Conservation (phyloP, 2,329 filamentous ascomycete species). For the Chaetomiaceae sp. region DNA sequence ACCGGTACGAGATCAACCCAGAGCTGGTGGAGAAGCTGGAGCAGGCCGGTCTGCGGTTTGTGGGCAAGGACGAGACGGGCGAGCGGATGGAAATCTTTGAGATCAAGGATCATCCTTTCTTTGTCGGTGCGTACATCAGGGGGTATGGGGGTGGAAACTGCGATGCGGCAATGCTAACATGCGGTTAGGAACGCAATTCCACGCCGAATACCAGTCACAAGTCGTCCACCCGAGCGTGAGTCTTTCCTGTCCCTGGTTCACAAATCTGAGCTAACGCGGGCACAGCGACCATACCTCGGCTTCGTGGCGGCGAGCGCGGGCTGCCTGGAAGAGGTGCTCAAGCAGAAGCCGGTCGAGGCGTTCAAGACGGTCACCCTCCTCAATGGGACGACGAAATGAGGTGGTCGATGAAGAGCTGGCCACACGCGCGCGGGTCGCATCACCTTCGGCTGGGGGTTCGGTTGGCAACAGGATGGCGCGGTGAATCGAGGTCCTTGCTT, state of each 20-base stretch:
- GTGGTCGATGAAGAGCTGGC: neutral
- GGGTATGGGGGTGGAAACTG: neutral
- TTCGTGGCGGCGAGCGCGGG: constrained; percentile 75
- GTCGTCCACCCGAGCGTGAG: constrained; percentile 45
- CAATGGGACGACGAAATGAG: constrained; percentile 12
- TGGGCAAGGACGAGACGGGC: constrained; percentile 68
- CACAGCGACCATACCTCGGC: constrained; percentile 62
- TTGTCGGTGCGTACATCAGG: constrained; percentile 46
- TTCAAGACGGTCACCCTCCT: constrained; percentile 11
- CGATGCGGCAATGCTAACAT: neutral
- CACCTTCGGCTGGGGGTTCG: no score
- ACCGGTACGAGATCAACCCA: constrained; percentile 78
- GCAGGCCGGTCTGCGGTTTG: constrained; percentile 58
- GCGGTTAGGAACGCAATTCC: constrained; percentile 63
- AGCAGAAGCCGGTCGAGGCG: constrained; percentile 22
- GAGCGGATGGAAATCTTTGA: constrained; percentile 74
- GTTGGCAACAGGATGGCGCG: no score
- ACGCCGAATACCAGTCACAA: constrained; percentile 65
- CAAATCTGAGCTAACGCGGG: neutral
- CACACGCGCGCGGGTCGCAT: no score
- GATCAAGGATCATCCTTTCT: constrained; percentile 70
- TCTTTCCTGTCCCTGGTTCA: constrained; percentile 56
- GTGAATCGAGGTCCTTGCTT: no score
- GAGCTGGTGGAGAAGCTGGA: constrained; percentile 58
- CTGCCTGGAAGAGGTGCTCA: constrained; percentile 45